A percentile compares a stretch with the other conserved stretches of the same genome.
Conservation (phyloP, 805 yeast species). For the Pichia cabralensis region DNA sequence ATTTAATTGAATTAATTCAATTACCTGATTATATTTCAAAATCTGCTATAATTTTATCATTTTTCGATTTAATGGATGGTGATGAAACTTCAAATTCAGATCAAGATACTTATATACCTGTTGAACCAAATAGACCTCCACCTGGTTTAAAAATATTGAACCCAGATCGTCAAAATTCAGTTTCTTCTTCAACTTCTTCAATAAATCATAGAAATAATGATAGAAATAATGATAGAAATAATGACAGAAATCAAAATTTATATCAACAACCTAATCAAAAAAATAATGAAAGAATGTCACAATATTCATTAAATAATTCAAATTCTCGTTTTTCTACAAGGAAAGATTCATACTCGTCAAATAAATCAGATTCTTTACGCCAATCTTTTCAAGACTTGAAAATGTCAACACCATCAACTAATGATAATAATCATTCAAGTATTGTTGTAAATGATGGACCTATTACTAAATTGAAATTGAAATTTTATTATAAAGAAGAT, state of each 20-base stretch:
- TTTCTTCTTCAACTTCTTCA: not conserved
- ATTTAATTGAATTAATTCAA: slow-evolving; percentile 44
- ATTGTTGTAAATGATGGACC: too few relatives aligned
- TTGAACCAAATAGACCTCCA: slow-evolving; percentile 23
- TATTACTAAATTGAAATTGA: slow-evolving; percentile 48
- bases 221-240: slow-evolving; percentile 10
- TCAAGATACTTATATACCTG: slow-evolving; percentile 13
- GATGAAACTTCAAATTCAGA: slow-evolving; percentile 27
- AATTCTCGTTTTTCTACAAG: too few relatives aligned
- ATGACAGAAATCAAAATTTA: slow-evolving; percentile 14
- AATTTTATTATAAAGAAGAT: slow-evolving; percentile 72
- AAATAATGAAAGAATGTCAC: slow-evolving; percentile 44
- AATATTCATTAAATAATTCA: too few relatives aligned
- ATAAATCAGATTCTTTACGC: too few relatives aligned
- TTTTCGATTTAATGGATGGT: slow-evolving; percentile 60
- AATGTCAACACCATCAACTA: too few relatives aligned
- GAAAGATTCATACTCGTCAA: too few relatives aligned
- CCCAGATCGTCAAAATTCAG: slow-evolving; percentile 9
- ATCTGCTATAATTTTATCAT: slow-evolving; percentile 52
- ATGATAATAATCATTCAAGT: too few relatives aligned
- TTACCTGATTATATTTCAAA: slow-evolving; percentile 72
- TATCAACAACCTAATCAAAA: slow-evolving; percentile 38
- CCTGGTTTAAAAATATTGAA: slow-evolving; percentile 23
- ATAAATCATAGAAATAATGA: slow-evolving; percentile 5
- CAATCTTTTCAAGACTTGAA: too few relatives aligned